Base-by-base conservation (phyloP, 2,329 filamentous ascomycete genomes). In the Colletotrichum australisinense region DNA sequence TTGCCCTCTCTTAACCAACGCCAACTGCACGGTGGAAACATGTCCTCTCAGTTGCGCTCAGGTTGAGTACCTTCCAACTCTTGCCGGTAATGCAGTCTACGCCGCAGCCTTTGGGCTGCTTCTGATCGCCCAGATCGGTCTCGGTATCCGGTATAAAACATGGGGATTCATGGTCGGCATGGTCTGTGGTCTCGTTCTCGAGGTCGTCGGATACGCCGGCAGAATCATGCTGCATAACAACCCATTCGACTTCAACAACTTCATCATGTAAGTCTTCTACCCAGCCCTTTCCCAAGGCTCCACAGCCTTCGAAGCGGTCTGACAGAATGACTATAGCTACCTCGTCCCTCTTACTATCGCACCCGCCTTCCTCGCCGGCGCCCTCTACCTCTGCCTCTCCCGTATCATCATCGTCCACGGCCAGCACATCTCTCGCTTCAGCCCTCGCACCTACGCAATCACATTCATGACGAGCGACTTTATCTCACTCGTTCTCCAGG, bases 191-290 rank as follows among this genome's bases (percentile, higher is more conserved):
- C 60, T 63, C 26, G 26, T 63, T 5, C 60, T 86, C 63, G 90
- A 92, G 78, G 86, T 92, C 22, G 78, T 92, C n/a, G 91, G 92
- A 7, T 93, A 93, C 69, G 81, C 83, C 0, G 91, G 89, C 0
- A 85, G 91, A 7, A 83, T 92, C 30, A 79, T 90, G 67, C 80
- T 91, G 69, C 84, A 88, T 67, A 77, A 85, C n/a, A 89, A 92
- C 69, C 89, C 90, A 0, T 93, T 90, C 77, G 82, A 77, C 22
- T 87, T 91, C 78, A 77, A 79, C 1, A 89, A 87, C 0, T 93
- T 93, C 77, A 63, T 49, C 42, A 49, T 49, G 42, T 49, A 49
- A n/a, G 42, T 49, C 4, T 49, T n/a, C 0, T 4, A 9, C 19
- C 42, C 8, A 19, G 19, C 19, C 1, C 0, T n/a, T n/a, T 8